phyloP scores from a whole-genome alignment of 805 yeast species.

The Zygoascus biomembranicola region DNA sequence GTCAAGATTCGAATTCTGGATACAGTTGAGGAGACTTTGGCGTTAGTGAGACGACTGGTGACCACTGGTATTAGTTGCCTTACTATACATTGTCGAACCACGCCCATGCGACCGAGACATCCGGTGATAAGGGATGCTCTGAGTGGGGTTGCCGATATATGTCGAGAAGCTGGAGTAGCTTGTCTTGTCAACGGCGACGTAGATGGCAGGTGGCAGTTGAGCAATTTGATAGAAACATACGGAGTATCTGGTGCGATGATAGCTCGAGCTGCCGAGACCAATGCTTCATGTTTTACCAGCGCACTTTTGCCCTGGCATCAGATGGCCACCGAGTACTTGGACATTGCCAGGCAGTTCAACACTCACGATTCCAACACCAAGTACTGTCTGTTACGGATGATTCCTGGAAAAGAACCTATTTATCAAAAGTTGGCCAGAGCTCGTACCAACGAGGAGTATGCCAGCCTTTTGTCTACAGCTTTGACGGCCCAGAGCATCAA shows the following conservation, averaged over 20 bases:
- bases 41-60: slow-evolving; percentile 48
- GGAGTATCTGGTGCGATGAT: slow-evolving; percentile 81
- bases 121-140: slow-evolving; percentile 67
- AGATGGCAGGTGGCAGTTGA: slow-evolving; percentile 44
- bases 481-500: neutral
- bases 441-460: slow-evolving; percentile 34
- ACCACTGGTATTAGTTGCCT: slow-evolving; percentile 77
- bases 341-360: slow-evolving; percentile 45
- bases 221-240: slow-evolving; percentile 41
- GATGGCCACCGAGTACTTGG: slow-evolving; percentile 47
- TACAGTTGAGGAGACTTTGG: slow-evolving; percentile 49
- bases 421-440: slow-evolving; percentile 50
- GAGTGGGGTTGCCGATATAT: slow-evolving; percentile 49
- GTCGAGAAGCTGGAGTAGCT: slow-evolving; percentile 54
- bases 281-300: slow-evolving; percentile 62
- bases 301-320: slow-evolving; percentile 45
- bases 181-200: slow-evolving; percentile 81
- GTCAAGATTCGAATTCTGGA: slow-evolving; percentile 82
- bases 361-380: slow-evolving; percentile 70
- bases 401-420: slow-evolving; percentile 63
- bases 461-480: neutral
- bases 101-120: slow-evolving; percentile 77
- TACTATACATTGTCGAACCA: slow-evolving; percentile 88
- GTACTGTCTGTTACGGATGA: slow-evolving; percentile 66
- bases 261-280: slow-evolving; percentile 82